Evolutionary conservation across 495 filamentous ascomycete genomes (phyloP).

Genomic region (Penicillium bovifimosum): DNA sequence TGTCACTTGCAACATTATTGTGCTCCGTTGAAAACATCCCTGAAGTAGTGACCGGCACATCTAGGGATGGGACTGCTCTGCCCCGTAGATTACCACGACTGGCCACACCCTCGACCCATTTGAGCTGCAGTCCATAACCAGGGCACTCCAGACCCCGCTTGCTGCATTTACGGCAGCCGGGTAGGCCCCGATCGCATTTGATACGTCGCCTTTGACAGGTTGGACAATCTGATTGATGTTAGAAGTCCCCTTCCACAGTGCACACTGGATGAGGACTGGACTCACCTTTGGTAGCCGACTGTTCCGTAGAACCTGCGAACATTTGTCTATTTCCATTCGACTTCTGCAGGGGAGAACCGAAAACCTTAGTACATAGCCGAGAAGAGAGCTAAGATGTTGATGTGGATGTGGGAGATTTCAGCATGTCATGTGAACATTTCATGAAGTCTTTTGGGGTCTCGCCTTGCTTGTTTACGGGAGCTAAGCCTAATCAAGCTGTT

Average conservation of each 20-base stretch:
- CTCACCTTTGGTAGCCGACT: conserved; percentile 15
- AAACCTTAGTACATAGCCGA: background rate
- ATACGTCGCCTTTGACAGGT: conserved; percentile 47
- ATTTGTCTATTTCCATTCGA: conserved; percentile 13
- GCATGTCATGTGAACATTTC: background rate
- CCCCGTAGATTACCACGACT: conserved; percentile 31
- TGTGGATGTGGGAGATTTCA: background rate
- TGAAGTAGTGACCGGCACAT: background rate
- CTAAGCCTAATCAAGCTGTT: background rate
- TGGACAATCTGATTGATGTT: conserved; percentile 27
- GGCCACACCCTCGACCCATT: conserved; percentile 33
- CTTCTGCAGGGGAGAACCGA: background rate
- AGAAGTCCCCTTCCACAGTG: background rate
- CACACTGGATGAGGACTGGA: background rate
- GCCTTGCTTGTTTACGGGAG: too few relatives aligned
- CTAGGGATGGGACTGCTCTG: conserved; percentile 6
- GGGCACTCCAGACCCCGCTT: conserved; percentile 41
- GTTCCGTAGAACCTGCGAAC: conserved; percentile 11
- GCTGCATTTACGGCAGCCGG: conserved; percentile 21
- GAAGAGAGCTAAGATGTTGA: background rate
- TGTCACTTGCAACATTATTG: background rate
- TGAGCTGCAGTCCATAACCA: conserved; percentile 40
- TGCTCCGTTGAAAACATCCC: background rate
- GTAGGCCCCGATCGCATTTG: conserved; percentile 40
- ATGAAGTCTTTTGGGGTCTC: background rate